Evolutionary conservation across 2,329 filamentous ascomycete species (phyloP).

Genomic region (Incumbomyces lentus): DNA sequence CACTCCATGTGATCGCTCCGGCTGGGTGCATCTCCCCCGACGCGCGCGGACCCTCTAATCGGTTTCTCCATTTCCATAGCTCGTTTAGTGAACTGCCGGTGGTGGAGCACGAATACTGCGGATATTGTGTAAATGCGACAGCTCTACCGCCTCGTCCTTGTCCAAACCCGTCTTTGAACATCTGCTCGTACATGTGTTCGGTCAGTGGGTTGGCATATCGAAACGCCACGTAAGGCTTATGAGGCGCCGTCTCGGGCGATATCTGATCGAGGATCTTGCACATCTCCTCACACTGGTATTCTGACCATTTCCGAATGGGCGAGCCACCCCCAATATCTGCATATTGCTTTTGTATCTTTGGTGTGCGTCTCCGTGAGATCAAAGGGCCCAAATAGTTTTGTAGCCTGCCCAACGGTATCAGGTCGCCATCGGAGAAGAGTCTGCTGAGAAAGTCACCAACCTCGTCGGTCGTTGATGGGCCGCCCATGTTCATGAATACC

Average conservation of each 20-base stretch:
- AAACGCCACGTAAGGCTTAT: slow-evolving; percentile 96
- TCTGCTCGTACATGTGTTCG: slow-evolving; percentile 76
- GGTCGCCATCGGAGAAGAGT: slow-evolving; percentile 83
- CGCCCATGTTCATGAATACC: slow-evolving; percentile 99
- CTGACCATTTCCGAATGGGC: slow-evolving; percentile 95
- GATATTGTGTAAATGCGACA: slow-evolving; percentile 96
- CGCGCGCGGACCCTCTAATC: slow-evolving; percentile 64
- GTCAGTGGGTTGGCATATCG: slow-evolving; percentile 89
- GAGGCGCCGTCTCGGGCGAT: slow-evolving; percentile 85
- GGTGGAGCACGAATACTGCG: slow-evolving; percentile 95
- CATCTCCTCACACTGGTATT: slow-evolving; percentile 88
- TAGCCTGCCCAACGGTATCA: slow-evolving; percentile 88
- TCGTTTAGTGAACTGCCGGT: slow-evolving; percentile 95
- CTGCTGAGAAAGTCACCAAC: slow-evolving; percentile 83
- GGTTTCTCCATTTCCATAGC: slow-evolving; percentile 90
- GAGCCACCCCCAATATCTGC: slow-evolving; percentile 93
- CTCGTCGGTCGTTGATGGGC: slow-evolving; percentile 77
- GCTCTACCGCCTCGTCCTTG: slow-evolving; percentile 82
- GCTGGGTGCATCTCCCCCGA: slow-evolving; percentile 42
- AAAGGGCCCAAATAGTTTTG: slow-evolving; percentile 85
- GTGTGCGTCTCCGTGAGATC: slow-evolving; percentile 75
- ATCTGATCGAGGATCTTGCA: slow-evolving; percentile 91
- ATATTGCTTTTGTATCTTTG: slow-evolving; percentile 96
- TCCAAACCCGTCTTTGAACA: slow-evolving; percentile 84
- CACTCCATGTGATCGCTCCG: slow-evolving; percentile 84